Evolutionary conservation across 352 stramenopile species (phyloP), one percentile per base, ranked within the genome.

Genomic region (Phytophthora pinifolia): DNA sequence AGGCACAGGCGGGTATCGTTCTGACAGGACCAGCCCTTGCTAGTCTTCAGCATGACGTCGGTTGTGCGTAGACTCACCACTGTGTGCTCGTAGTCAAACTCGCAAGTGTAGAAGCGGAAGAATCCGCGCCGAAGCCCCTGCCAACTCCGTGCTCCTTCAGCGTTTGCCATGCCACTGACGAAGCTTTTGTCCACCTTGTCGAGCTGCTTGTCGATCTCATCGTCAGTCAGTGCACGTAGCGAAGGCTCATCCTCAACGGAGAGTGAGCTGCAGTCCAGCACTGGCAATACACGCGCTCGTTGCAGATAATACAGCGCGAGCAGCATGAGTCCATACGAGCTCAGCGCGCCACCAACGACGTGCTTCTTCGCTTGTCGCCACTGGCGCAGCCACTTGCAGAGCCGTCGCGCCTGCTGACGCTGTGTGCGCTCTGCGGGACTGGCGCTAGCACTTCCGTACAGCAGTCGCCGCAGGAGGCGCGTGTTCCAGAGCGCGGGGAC

Each of bases 401-500:
- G 29, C 25, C 43, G 54, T 15, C 59, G 62, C n/a, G 62, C 57
- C 5, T 73, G 46, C 17, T 25, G 15, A 15, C 59, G 30, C 29
- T 65, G 62, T 9, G 7, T 44, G 32, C 30, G 39, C 44, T 63
- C 27, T 14, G 14, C 10, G 27, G 43, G 13, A 47, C n/a, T 42
- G 13, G 25, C 9, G 33, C 41, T 27, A 7, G 10, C 27, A 43
- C 38, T 42, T 6, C 48, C 59, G 39, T 59, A 42, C 36, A 88
- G 54, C 6, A 80, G 22, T 39, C 56, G 62, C 13, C 57, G 47
- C 18, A 89, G 56, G 8, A 94, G 73, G 39, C 76, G 65, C 17
- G 82, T 88, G 60, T 94, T 94, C 80, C 79, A 94, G 9, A 94
- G 52, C 14, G 84, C 82, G 4, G 84, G 43, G n/a, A 86, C 20